Conservation (phyloP, 1,284 basidiomycete species). For the Rhizopogon parksii region DNA sequence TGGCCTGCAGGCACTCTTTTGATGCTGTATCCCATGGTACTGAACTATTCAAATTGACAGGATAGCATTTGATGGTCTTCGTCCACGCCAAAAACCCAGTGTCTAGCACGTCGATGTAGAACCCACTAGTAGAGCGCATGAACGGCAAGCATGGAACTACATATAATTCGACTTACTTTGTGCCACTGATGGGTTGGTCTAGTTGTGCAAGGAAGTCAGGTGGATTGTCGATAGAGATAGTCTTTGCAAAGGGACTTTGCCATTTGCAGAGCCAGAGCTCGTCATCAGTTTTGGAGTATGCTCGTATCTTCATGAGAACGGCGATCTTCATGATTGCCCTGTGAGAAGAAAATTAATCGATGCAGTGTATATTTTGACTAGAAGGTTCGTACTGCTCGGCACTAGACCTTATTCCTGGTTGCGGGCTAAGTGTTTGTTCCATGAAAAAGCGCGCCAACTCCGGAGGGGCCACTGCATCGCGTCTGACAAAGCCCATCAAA, state of each 20-base stretch:
- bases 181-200: constrained; percentile 33
- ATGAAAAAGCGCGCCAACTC: constrained; percentile 67
- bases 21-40: constrained; percentile 67
- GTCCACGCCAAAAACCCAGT: constrained; percentile 89
- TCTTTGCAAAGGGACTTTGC: constrained; percentile 63
- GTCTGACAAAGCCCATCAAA: constrained; percentile 64
- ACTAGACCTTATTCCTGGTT: constrained; percentile 70
- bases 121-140: constrained; percentile 29
- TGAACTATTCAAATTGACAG: constrained; percentile 38
- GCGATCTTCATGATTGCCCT: constrained; percentile 74
- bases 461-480: constrained; percentile 65
- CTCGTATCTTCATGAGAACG: constrained; percentile 79
- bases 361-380: not conserved
- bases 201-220: constrained; percentile 41
- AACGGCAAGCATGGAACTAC: constrained; percentile 1
- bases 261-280: constrained; percentile 80
- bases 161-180: constrained; percentile 14
- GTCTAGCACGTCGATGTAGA: constrained; percentile 71
- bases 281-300: constrained; percentile 61
- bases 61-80: constrained; percentile 65
- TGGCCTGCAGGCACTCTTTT: constrained; percentile 49
- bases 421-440: constrained; percentile 66
- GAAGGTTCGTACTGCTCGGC: constrained; percentile 55
- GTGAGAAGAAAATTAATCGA: constrained; percentile 7
- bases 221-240: constrained; percentile 47